phyloP scores from a whole-genome alignment of 1,139 yeast species.

The Sugiyamaella japonica region DNA sequence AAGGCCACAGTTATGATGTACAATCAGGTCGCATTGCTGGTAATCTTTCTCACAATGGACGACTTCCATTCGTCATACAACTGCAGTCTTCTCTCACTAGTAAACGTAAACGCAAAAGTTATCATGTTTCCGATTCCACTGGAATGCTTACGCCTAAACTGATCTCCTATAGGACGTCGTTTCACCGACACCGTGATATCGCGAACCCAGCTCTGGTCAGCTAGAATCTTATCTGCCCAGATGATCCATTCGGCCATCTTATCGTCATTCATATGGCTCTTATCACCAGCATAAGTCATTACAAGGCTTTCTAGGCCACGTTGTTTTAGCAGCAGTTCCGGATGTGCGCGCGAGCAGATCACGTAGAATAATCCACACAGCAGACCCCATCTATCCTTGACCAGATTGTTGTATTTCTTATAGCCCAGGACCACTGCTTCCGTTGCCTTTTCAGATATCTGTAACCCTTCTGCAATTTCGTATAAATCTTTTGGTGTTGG shows the following conservation, averaged over 20 bases:
- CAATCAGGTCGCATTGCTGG: not conserved
- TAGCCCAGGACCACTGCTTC: constrained; percentile 39
- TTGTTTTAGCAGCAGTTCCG: constrained; percentile 26
- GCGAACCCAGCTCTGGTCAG: constrained; percentile 41
- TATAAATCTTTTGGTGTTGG: constrained; percentile 31
- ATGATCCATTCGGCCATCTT: constrained; percentile 38
- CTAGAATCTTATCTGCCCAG: constrained; percentile 39
- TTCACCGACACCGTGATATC: constrained; percentile 32
- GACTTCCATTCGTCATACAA: constrained; percentile 31
- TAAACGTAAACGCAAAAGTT: constrained; percentile 28
- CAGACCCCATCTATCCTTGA: constrained; percentile 42
- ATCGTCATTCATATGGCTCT: constrained; percentile 15
- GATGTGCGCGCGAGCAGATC: constrained; percentile 38
- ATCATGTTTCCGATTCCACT: constrained; percentile 38
- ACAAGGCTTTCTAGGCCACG: constrained; percentile 13
- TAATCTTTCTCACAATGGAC: constrained; percentile 14
- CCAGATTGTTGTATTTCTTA: constrained; percentile 36
- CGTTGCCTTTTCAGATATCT: constrained; percentile 27
- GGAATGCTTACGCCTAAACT: constrained; percentile 25
- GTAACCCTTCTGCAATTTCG: constrained; percentile 30
- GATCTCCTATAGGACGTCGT: constrained; percentile 27
- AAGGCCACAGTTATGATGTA: too few relatives aligned
- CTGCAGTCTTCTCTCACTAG: constrained; percentile 22
- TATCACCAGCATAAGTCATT: constrained; percentile 11
- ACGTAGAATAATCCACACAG: constrained; percentile 39